Percentiles rank a stretch among this genome's conserved stretches.
Evolutionary conservation across 257 asterid genomes (phyloP).

Genomic region (Solanum corneliomulleri): DNA sequence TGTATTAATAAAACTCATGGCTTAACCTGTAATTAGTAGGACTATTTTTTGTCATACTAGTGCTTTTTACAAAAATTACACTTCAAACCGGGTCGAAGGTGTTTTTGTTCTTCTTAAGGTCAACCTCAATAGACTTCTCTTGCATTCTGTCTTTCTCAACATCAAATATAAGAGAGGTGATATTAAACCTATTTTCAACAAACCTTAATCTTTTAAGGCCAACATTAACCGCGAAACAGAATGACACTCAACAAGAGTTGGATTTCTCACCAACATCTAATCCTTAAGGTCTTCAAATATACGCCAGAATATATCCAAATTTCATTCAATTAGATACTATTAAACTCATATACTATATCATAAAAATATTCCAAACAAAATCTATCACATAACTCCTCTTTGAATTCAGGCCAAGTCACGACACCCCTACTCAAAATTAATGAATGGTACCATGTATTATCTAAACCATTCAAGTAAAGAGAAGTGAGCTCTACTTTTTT

Average conservation of each 20-base stretch:
- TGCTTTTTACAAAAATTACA: background rate
- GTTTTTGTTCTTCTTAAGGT: too few relatives aligned
- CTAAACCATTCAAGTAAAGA: background rate
- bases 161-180: background rate
- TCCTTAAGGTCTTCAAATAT: background rate
- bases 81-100: background rate
- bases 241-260: background rate
- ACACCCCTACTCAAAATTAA: background rate
- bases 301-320: background rate
- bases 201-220: background rate
- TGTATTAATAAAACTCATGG: background rate
- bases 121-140: background rate
- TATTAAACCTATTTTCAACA: background rate
- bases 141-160: background rate
- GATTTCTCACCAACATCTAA: background rate
- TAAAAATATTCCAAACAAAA: background rate
- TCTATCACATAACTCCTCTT: background rate
- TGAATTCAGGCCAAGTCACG: background rate
- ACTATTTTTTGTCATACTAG: background rate
- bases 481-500: too few relatives aligned
- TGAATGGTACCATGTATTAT: background rate
- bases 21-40: background rate
- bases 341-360: background rate
- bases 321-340: background rate
- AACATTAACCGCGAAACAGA: background rate